Evolutionary conservation across 2,329 filamentous ascomycete species (phyloP), one percentile per base, ranked within the genome.

Genomic region (Ceratocystis lukuohia): DNA sequence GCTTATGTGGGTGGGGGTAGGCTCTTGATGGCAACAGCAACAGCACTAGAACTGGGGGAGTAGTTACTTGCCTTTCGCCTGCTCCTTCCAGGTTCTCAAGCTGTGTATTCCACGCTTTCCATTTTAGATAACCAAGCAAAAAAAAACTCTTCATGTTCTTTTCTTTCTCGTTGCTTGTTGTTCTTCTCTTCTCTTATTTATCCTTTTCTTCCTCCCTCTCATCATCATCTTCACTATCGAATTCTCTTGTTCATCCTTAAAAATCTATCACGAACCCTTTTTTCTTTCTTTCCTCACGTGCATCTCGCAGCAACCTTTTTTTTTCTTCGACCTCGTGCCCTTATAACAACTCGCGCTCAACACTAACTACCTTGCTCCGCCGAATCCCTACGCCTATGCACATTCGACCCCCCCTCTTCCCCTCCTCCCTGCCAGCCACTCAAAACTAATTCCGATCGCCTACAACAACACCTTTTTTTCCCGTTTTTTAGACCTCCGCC

Each of bases 371-470:
- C 56, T 59, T 37, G 56, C 30, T 37, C 56, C 56, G 56, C 56
- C 56, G 33, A 59, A 59, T 59, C 30, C 56, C 25, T 59, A 37
- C 25, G 30, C 56, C 30, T 28, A 30, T 15, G 22, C 25, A n/a
- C 25, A 59, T 28, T 41, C 12, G 33, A 59, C 56, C 56, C 56
- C 53, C n/a, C 56, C 22, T 48, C 46, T 48, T 48, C 46, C 46
- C 20, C 46, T 48, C 50, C 56, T 59, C 56, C 56, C 56, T 59
- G 56, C 56, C 56, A 59, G 56, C 56, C 56, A 59, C 56, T 59
- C 56, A n/a, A 57, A 57, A 33, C 20, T 28, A 33, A 37, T 5
- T 25, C 56, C 17, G 56, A 59, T 59, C 56, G 12, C 56, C 53
- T 37, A 30, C 56, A 10, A 28, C 28, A 57, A 41, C 37, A 12